Percentiles rank a stretch among this genome's conserved stretches.
Conservation (phyloP, 2,329 filamentous ascomycete species). For the Cordyceps farinosa region DNA sequence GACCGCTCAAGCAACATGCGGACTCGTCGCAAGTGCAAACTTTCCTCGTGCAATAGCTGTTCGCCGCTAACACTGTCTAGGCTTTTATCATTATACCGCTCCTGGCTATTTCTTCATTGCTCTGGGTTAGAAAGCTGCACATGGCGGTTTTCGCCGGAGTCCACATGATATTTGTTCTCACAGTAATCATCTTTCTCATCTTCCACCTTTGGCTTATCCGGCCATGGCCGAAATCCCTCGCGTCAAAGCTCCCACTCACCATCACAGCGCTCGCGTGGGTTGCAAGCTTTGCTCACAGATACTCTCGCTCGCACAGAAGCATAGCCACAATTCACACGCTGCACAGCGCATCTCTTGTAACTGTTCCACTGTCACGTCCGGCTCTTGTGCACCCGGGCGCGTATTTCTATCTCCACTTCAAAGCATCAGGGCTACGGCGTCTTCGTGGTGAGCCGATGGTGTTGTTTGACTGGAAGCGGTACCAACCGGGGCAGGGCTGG, state of each 20-base stretch:
- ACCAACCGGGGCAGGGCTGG: not conserved
- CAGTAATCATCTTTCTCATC: not conserved
- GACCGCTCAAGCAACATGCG: not conserved
- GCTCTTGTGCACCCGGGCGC: not conserved
- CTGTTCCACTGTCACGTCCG: not conserved
- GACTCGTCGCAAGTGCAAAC: not conserved
- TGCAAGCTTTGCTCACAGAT: not conserved
- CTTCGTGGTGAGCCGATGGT: not conserved
- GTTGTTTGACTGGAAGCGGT: not conserved
- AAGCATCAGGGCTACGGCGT: not conserved
- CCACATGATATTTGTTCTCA: not conserved
- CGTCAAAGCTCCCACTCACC: not conserved
- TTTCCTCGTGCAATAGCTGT: not conserved
- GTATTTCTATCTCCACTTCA: conserved; percentile 6
- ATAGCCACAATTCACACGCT: not conserved
- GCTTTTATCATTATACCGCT: not conserved
- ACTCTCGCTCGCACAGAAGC: not conserved
- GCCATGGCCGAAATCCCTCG: not conserved
- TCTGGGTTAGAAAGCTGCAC: not conserved
- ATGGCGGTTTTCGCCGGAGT: not conserved
- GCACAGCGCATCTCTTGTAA: not conserved
- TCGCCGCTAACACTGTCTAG: not conserved
- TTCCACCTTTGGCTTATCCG: not conserved
- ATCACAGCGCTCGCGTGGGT: not conserved
- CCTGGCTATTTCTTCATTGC: not conserved